Base-by-base conservation (phyloP, 2,329 filamentous ascomycete species). In the Colletotrichum sp. region DNA sequence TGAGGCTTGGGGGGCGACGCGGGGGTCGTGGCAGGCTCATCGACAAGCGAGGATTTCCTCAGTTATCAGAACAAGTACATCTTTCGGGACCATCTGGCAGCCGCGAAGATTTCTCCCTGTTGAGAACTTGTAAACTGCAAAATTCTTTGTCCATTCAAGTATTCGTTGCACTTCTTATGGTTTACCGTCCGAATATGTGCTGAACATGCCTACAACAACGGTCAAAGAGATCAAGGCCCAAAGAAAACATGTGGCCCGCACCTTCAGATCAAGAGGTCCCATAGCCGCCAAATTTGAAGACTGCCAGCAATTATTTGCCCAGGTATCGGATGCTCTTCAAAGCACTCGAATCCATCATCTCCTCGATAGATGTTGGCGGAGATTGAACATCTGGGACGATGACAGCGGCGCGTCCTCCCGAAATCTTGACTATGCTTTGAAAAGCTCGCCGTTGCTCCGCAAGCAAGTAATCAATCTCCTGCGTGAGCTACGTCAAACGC, bases 221-320 rank as follows among this genome's bases (percentile, higher is more conserved):
- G 36, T 39, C 0, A 39, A 4, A 2, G 28, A 59, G 24, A 0
- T 28, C 12, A 59, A 28, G 55, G 55, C 55, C 55, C 55, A 59
- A 12, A 30, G 55, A 0, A 24, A 18, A 59, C 21, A 26, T 28
- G 12, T 28, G 14, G 16, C 16, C 12, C 59, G 28, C 26, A 30
- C 59, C 1, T 32, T 63, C 16, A 63, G 59, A 21, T 28, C 26
- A 18, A 63, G n/a, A 2, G 28, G 59, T 1, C 59, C 28, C 0
- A 63, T 63, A 18, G 59, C 59, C 18, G 59, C 59, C 26, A 30
- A 63, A n/a, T 63, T 63, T 7, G 59, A 63, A 63, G 59, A 63
- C 59, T 63, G 59, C 0, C 59, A 63, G 28, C 59, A 63, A 9
- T 10, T n/a, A 6, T 34, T 63, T 18, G 59, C 32, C 1, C 59